Evolutionary conservation across 2,329 filamentous ascomycete genomes (phyloP).

Genomic region (Botrytis galanthina): DNA sequence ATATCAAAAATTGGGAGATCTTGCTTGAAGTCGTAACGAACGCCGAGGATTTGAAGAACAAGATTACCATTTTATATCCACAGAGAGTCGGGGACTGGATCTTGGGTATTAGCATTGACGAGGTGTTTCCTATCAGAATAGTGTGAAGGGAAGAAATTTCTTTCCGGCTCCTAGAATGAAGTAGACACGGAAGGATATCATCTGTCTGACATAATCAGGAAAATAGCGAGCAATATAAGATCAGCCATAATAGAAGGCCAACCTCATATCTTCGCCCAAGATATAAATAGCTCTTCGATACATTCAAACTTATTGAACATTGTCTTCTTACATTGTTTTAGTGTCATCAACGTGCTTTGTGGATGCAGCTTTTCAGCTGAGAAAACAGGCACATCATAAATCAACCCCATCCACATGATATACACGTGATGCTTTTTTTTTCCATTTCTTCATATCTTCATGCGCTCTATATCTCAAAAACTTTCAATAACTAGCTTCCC

Average conservation of each 20-base stretch:
- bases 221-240: neutral
- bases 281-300: too few relatives aligned
- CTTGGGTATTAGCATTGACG: neutral
- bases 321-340: neutral
- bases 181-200: neutral
- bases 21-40: neutral
- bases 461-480: neutral
- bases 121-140: neutral
- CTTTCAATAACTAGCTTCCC: neutral
- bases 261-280: neutral
- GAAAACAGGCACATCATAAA: neutral
- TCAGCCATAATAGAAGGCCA: neutral
- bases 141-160: neutral
- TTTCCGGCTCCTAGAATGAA: neutral
- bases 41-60: neutral
- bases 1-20: conserved; percentile 28
- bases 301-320: neutral
- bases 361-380: neutral
- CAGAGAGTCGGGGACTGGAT: conserved; percentile 12
- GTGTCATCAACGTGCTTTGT: neutral
- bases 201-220: too few relatives aligned
- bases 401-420: neutral
- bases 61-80: neutral
- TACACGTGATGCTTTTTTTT: neutral
- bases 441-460: neutral